Evolutionary conservation across 371 early-diverging fungal species (phyloP), one percentile per base, ranked within the genome.

Genomic region (Batkoa obscura): DNA sequence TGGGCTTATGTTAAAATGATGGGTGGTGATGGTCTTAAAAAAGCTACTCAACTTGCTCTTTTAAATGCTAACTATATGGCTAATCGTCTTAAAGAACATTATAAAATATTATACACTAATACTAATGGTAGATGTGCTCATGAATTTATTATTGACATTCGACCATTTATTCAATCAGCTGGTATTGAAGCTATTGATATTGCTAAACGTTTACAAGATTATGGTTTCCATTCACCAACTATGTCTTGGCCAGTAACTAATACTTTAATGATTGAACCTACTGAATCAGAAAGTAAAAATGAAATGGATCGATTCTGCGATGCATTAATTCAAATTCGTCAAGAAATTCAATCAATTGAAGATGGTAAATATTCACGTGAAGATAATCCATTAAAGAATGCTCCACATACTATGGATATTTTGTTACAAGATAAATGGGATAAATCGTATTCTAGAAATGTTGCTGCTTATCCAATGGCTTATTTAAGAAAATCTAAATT

Each of bases 251-350:
- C 97, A 37, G 94, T 95, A 30, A 75, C 88, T 62, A 89, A 92
- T 78, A 93, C 95, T 10, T 78, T 96, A 50, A 94, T 96, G 95
- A 81, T 96, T 61, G 97, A 96, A 73, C 97, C 97, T n/a, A 96
- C 97, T 50, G 97, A 96, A 68, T 88, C 88, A 53, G 97, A 96
- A 69, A 72, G 80, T 67, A 80, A 81, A 66, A 79, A 72, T 59
- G 97, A 94, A 67, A 69, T 96, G 36, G 95, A 96, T 69, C 81
- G 90, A 41, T 96, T 96, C 81, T 87, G 87, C 65, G 94, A 94
- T 66, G 97, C 97, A 39, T 86, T 96, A 90, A 88, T 94, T 54
- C 66, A 79, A 41, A 96, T 96, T 56, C 86, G 94, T 49, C 61
- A 73, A 50, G 97, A 96, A 70, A 94, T 96, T 62, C 73, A 77